These are phyloP conservation scores for Ogataea ramenticola DNA, from an alignment of 805 yeast species.

Conservation along the genomic window DNA sequence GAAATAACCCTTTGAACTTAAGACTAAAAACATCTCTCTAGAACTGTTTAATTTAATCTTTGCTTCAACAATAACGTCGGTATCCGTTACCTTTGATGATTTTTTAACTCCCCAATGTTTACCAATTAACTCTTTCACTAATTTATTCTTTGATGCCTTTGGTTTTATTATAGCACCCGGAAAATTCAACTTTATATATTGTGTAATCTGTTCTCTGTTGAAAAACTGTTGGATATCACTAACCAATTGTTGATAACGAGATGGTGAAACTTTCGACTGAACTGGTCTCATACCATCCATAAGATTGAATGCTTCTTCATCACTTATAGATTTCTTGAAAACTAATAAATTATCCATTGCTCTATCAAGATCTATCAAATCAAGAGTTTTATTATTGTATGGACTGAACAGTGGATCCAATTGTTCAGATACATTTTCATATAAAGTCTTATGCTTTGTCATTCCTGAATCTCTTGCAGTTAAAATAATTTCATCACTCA, in stretches of 20 bases:
- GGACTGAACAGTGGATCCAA: not conserved
- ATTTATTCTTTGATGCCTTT: slow-evolving; percentile 8
- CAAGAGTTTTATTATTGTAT: slow-evolving; percentile 1
- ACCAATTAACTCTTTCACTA: slow-evolving; percentile 15
- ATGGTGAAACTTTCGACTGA: slow-evolving; percentile 11
- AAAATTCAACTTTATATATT: slow-evolving; percentile 4
- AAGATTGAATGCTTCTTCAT: slow-evolving; percentile 13
- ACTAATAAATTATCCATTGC: slow-evolving; percentile 22
- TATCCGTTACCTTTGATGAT: slow-evolving; percentile 8
- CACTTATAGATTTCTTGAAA: slow-evolving; percentile 18
- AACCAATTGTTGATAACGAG: slow-evolving; percentile 14
- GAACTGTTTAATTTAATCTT: slow-evolving; percentile 19
- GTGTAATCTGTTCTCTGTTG: slow-evolving; percentile 14
- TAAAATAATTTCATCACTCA: not conserved
- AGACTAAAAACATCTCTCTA: slow-evolving; percentile 24
- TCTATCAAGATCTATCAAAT: slow-evolving; percentile 21
- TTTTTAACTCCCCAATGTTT: slow-evolving; percentile 20
- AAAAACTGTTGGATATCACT: slow-evolving; percentile 14
- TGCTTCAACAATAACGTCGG: slow-evolving; percentile 13
- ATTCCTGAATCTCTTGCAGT: not conserved
- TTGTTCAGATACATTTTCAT: not conserved
- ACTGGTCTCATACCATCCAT: slow-evolving; percentile 24
- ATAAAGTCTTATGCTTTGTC: not conserved
- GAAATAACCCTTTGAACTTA: slow-evolving; percentile 24
- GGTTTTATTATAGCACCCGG: slow-evolving; percentile 2